Percentiles rank a stretch among this genome's conserved stretches.
These are phyloP conservation scores for Colletotrichum kahawae DNA, from an alignment of 2,329 filamentous ascomycete genomes.

Conservation along the genomic window DNA sequence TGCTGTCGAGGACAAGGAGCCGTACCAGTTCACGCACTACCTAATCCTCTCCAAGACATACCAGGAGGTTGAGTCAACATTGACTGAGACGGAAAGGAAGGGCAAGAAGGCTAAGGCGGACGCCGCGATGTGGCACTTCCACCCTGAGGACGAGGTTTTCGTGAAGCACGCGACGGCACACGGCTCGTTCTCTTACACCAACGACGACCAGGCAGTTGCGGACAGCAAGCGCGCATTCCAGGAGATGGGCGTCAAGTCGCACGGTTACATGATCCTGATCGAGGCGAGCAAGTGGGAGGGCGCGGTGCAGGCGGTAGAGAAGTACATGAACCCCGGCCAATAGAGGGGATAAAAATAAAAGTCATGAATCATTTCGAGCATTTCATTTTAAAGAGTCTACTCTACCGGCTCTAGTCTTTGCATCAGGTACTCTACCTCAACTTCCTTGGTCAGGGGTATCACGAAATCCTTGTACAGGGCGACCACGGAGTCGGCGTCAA, in stretches of 20 bases:
- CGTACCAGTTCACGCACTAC: constrained; percentile 93
- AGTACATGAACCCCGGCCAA: constrained; percentile 68
- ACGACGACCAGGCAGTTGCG: constrained; percentile 78
- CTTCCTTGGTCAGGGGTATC: constrained; percentile 96
- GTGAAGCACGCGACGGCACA: constrained; percentile 75
- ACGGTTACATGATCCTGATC: constrained; percentile 85
- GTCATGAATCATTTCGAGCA: constrained; percentile 17
- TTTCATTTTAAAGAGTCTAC: not conserved
- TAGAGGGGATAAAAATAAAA: constrained; percentile 25
- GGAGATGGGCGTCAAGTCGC: constrained; percentile 85
- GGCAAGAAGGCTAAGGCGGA: constrained; percentile 70
- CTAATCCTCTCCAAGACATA: constrained; percentile 93
- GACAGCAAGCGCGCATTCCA: constrained; percentile 96
- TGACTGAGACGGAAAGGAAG: constrained; percentile 69
- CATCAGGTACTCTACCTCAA: constrained; percentile 98
- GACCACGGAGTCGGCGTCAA: constrained; percentile 90
- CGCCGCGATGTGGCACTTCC: constrained; percentile 82
- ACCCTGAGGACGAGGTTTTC: constrained; percentile 92
- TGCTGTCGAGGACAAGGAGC: constrained; percentile 88
- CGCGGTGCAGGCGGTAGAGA: constrained; percentile 76
- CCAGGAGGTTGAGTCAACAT: constrained; percentile 79
- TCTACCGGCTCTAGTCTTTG: constrained; percentile 69
- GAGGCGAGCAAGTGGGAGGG: constrained; percentile 77
- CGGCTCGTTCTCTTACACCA: constrained; percentile 79
- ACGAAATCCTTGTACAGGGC: constrained; percentile 91